Base-by-base conservation (phyloP, 495 filamentous ascomycete genomes). In the Poronia punctata region DNA sequence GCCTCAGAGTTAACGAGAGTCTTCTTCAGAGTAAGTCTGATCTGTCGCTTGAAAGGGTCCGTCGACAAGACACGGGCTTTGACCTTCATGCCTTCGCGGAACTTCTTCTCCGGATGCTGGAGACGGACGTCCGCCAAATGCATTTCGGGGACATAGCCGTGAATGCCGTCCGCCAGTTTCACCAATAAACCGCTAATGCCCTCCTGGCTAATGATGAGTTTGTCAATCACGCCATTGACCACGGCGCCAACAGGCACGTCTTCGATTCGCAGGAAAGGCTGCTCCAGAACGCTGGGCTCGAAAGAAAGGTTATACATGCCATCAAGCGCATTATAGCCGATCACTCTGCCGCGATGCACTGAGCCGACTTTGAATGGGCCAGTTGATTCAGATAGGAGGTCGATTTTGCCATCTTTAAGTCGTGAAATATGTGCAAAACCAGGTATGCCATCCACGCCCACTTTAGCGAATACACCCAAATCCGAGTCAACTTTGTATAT, bases 361-460 rank as follows among this genome's bases (percentile, higher is more conserved):
- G 86, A 81, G 17, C 76, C 89, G 14, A 83, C 38, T 60, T 84
- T 84, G 64, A 82, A 96, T 1, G 78, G 66, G 1, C 92, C 92
- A 14, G 73, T 73, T n/a, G 74, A 69, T 40, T 84, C 74, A 3
- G 83, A 82, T 7, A 96, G 70, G 4, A 68, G 74, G 54, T 95
- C 92, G 38, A 94, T 72, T 60, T 86, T 93, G 23, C 78, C 79
- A 60, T 98, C 88, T 23, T 86, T 79, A 40, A 98, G 71, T 41
- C 81, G 76, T 0, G 92, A 97, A 32, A 97, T 93, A 60, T 98
- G 92, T 8, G 92, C 86, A 60, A 92, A 97, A 24, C 88, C 90
- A 27, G 79, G 65, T 29, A 90, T 71, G 21, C 76, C 80, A 27
- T 78, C 68, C 7, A 85, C 69, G 9, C 87, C 86, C 26, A 94